Evolutionary conservation across 1,284 basidiomycete species (phyloP).

Genomic region (Fomes fomentarius): DNA sequence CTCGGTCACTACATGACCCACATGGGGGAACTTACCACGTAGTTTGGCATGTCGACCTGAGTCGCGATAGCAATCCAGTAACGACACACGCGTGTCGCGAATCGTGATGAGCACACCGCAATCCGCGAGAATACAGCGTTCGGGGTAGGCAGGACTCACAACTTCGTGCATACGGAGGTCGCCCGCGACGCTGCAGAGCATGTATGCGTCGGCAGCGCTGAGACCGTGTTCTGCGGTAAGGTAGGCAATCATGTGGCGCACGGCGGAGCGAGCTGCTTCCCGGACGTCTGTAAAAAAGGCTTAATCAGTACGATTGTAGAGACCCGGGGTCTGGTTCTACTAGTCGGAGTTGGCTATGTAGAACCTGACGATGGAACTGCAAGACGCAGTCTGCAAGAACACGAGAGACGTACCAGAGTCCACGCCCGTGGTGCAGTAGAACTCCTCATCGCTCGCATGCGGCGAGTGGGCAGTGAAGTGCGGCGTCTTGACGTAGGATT

Average conservation of each 20-base stretch:
- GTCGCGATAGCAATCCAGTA: neutral
- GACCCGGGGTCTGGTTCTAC: too few species aligned
- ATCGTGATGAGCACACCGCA: too few species aligned
- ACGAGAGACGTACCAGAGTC: constrained; percentile 42
- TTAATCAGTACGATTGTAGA: too few species aligned
- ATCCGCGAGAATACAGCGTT: too few species aligned
- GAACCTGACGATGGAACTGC: too few species aligned
- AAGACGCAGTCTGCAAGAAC: too few species aligned
- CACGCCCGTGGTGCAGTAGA: constrained; percentile 62
- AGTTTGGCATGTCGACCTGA: constrained; percentile 70
- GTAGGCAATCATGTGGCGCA: constrained; percentile 59
- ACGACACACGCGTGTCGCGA: neutral
- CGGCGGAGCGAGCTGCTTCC: constrained; percentile 56
- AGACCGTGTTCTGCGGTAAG: constrained; percentile 47
- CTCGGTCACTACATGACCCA: too few species aligned
- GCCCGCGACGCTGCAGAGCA: constrained; percentile 63
- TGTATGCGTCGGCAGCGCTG: constrained; percentile 52
- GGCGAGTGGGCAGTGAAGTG: constrained; percentile 46
- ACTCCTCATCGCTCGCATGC: constrained; percentile 39
- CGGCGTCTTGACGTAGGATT: constrained; percentile 58
- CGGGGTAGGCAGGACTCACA: constrained; percentile 50
- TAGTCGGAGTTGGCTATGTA: too few species aligned
- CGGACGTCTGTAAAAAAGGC: constrained; percentile 58
- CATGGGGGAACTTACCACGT: constrained; percentile 54
- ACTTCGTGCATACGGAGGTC: constrained; percentile 66